Evolutionary conservation across 345 rosid species (phyloP), one percentile per base, ranked within the genome.

Genomic region (Euphorbia lathyris): DNA sequence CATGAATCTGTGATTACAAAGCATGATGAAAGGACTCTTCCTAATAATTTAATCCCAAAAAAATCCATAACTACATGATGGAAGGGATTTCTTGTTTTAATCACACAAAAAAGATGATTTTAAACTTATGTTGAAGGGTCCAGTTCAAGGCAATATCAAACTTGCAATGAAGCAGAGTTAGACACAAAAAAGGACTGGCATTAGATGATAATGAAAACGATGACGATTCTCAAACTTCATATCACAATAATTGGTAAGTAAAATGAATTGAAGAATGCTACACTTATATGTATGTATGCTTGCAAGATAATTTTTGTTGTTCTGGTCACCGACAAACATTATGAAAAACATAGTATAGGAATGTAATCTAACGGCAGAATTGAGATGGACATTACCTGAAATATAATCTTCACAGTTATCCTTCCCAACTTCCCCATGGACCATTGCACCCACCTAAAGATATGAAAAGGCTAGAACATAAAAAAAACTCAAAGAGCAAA

Each of bases 381-480:
- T 58, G 38, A 58, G 62, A 6, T 7, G 3, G 19, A 58, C 16
- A 29, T 58, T 58, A 58, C 38, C 72, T 36, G 72, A 57, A 56
- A 69, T 57, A 40, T 42, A 56, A 52, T 69, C 72, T 22, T 38
- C 9, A 11, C 38, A 56, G 52, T 58, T 38, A 1, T 69, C 65
- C 51, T 38, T 57, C 14, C 34, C 43, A 43, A 69, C 65, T 43
- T 55, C 29, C 14, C 72, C 72, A 23, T 58, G 32, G 52, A 45
- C 64, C 64, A 57, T 69, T 23, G 72, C 55, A 69, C 72, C 72
- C 52, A 58, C 62, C 62, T 58, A 9, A 27, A 58, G 6, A 27
- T 34, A 58, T 9, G 9, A 0, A 27, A 25, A 29, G 9, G 36
- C 38, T 0, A 2, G 27, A 58, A 58, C 3, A 1, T 3, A 13